Base-by-base conservation (phyloP, 2,329 filamentous ascomycete species). In the Sporothrix brasiliensis region DNA sequence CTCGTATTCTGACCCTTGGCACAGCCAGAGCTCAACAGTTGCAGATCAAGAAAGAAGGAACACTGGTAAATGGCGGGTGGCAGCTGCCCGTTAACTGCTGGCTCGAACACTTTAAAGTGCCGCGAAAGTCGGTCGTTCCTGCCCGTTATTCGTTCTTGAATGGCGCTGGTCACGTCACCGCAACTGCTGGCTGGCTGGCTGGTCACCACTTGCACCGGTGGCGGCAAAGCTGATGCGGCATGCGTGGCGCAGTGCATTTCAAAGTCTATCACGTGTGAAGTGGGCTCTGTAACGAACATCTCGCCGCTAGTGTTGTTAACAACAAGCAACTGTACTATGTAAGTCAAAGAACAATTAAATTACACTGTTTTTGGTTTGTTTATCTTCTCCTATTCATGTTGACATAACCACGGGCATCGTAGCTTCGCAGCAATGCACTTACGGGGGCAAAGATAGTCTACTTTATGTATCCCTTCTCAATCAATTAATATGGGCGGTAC, bases 401-500 rank as follows among this genome's bases (percentile, higher is more conserved):
- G 34, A 34, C 34, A 34, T 2, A 7, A 4, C 34, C 7, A 34
- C 4, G 34, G 4, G 6, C 1, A 34, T 34, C 34, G 34, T 34
- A 2, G 7, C 7, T 34, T 34, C 34, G 7, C 34, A 34, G 70
- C 24, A 19, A 75, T 67, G 52, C 56, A 69, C 4, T 72, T 72
- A 41, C 72, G 72, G 16, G n/a, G 7, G 4, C 34, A 34, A 5
- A 9, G 34, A 34, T 9, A 2, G 34, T 5, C 34, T 34, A 34
- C 34, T 7, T 34, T 34, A 34, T 9, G 34, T 34, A 9, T 34
- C 34, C 34, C 34, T 34, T 34, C 34, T 34, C 34, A 34, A 34
- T 34, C 4, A 7, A 34, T 34, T 9, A 34, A 9, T 34, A 34
- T 5, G 34, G 47, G 11, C 49, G 53, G 16, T 54, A 65, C 56